Evolutionary conservation across 345 rosid species (phyloP).

Genomic region (Brassica rapa): DNA sequence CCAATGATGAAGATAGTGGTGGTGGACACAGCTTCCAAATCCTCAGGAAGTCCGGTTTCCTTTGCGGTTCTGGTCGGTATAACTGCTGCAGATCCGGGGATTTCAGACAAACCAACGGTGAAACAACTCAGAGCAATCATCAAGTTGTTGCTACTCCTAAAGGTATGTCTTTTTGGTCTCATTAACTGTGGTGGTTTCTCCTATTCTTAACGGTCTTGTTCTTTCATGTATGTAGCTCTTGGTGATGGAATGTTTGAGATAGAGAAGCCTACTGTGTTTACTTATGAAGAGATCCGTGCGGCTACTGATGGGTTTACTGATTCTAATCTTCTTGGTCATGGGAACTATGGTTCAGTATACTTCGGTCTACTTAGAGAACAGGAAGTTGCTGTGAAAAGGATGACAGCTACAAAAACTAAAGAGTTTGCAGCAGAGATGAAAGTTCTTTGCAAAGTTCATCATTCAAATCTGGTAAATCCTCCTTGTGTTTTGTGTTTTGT

Average conservation of each 20-base stretch:
- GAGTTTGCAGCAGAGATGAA: slow-evolving; percentile 97
- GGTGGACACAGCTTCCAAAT: slow-evolving; percentile 75
- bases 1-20: slow-evolving; percentile 44
- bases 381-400: slow-evolving; percentile 91
- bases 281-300: slow-evolving; percentile 58
- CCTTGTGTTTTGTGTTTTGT: slow-evolving; percentile 1
- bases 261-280: slow-evolving; percentile 86
- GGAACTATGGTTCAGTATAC: slow-evolving; percentile 89
- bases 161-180: slow-evolving; percentile 46
- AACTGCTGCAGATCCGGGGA: slow-evolving; percentile 69
- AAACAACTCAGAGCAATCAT: slow-evolving; percentile 50
- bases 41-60: slow-evolving; percentile 82
- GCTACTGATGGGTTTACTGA: slow-evolving; percentile 87
- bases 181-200: neutral
- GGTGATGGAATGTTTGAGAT: slow-evolving; percentile 67
- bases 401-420: slow-evolving; percentile 92
- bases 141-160: slow-evolving; percentile 64
- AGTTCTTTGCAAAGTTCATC: slow-evolving; percentile 94
- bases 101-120: slow-evolving; percentile 62
- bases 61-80: slow-evolving; percentile 85
- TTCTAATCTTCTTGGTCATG: slow-evolving; percentile 87
- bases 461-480: slow-evolving; percentile 80
- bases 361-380: slow-evolving; percentile 78
- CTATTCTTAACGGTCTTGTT: slow-evolving; percentile 1
- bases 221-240: slow-evolving; percentile 50